Conservation (phyloP, 2,329 filamentous ascomycete genomes). For the Lecanicillium sp. region DNA sequence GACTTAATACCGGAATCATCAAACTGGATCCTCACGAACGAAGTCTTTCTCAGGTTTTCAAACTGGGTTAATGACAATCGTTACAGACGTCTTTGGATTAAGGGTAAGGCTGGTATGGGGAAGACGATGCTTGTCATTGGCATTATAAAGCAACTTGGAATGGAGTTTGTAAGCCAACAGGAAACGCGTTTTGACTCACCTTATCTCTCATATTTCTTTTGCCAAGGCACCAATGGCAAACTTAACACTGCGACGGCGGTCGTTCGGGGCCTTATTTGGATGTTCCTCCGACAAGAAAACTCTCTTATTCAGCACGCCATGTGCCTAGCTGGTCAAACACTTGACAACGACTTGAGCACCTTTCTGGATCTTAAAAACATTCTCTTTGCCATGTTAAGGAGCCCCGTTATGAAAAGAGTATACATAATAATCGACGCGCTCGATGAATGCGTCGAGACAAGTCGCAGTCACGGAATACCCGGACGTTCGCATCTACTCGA, state of each 20-base stretch:
- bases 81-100: constrained; percentile 34
- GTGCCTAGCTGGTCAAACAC: too few relatives aligned
- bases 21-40: too few relatives aligned
- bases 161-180: constrained; percentile 17
- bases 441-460: constrained; percentile 36
- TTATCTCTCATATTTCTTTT: constrained; percentile 33
- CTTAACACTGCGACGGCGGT: constrained; percentile 31
- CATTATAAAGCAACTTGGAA: constrained; percentile 17
- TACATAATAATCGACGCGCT: constrained; percentile 32
- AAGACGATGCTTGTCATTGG: constrained; percentile 35
- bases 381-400: constrained; percentile 29
- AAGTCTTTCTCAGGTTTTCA: too few relatives aligned
- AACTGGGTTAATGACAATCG: too few relatives aligned
- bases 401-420: constrained; percentile 18
- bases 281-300: constrained; percentile 25
- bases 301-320: constrained; percentile 15
- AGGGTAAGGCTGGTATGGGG: constrained; percentile 30
- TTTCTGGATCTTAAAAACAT: constrained; percentile 23
- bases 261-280: constrained; percentile 33
- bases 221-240: constrained; percentile 27
- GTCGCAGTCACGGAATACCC: too few relatives aligned
- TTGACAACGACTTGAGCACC: too few relatives aligned
- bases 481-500: constrained; percentile 22
- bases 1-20: too few relatives aligned
- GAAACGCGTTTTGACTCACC: too few relatives aligned